phyloP scores from a whole-genome alignment of 2,329 filamentous ascomycete genomes.

The Ophiostoma ulmi region DNA sequence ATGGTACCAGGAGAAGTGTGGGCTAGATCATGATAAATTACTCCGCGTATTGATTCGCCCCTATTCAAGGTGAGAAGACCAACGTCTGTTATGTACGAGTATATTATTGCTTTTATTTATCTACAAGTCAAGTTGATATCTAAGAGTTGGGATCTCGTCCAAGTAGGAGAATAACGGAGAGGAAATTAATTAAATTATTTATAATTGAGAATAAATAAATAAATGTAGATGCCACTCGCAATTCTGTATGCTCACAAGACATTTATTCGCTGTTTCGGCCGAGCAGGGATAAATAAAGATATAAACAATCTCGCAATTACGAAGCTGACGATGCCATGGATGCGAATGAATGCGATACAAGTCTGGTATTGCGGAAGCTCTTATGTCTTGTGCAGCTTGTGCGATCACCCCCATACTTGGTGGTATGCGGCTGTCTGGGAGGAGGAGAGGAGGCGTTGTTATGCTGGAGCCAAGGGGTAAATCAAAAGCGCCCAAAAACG shows the following conservation, averaged over 20 bases:
- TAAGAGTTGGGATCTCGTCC: too few species aligned
- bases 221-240: too few species aligned
- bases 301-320: neutral
- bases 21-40: neutral
- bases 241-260: neutral
- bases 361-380: slow-evolving; percentile 9
- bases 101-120: too few species aligned
- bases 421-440: slow-evolving; percentile 1
- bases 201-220: too few species aligned
- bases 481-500: neutral
- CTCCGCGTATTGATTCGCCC: slow-evolving; percentile 2
- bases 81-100: too few species aligned
- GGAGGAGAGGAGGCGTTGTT: neutral
- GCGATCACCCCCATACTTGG: neutral
- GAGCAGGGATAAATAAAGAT: neutral
- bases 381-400: neutral
- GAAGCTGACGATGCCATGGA: slow-evolving; percentile 6
- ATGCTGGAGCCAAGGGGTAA: neutral
- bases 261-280: neutral
- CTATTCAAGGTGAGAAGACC: neutral
- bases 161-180: too few species aligned
- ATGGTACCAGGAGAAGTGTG: neutral
- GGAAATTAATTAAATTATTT: too few species aligned
- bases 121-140: neutral
- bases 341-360: neutral